Conservation (phyloP, 768 basidiomycete species). For the Lactarius vividus region DNA sequence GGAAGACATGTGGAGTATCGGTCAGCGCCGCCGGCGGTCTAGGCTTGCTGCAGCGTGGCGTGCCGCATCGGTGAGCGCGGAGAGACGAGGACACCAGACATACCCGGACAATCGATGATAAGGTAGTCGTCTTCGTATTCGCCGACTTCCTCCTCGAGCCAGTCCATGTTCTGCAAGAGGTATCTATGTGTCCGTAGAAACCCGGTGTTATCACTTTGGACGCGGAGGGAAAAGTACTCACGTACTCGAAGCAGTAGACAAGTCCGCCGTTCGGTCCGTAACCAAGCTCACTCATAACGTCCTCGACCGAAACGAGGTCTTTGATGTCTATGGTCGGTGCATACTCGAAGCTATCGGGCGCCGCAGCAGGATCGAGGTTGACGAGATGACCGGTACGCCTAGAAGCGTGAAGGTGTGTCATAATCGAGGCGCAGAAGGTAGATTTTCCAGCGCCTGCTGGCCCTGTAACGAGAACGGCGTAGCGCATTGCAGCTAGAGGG, state of each 20-base stretch:
- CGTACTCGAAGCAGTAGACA: constrained; percentile 99
- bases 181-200: constrained; percentile 55
- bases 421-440: constrained; percentile 83
- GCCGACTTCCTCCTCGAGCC: constrained; percentile 95
- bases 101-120: constrained; percentile 88
- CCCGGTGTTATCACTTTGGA: background rate
- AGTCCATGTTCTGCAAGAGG: constrained; percentile 94
- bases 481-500: constrained; percentile 55
- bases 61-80: constrained; percentile 5
- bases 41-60: constrained; percentile 7
- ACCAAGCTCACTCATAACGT: constrained; percentile 93
- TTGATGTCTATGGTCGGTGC: constrained; percentile 92
- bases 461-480: constrained; percentile 87
- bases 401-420: constrained; percentile 83
- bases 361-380: constrained; percentile 96
- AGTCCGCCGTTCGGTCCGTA: constrained; percentile 97
- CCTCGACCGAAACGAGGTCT: constrained; percentile 87
- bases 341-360: constrained; percentile 83
- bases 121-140: constrained; percentile 96
- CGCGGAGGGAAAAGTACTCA: constrained; percentile 42
- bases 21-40: constrained; percentile 8
- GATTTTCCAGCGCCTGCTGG: constrained; percentile 98
- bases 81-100: constrained; percentile 24
- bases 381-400: constrained; percentile 87
- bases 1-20: constrained; percentile 7